Percentiles rank a stretch among this genome's conserved stretches.
Conservation (phyloP, 805 yeast species). For the Candida qinlingensis region DNA sequence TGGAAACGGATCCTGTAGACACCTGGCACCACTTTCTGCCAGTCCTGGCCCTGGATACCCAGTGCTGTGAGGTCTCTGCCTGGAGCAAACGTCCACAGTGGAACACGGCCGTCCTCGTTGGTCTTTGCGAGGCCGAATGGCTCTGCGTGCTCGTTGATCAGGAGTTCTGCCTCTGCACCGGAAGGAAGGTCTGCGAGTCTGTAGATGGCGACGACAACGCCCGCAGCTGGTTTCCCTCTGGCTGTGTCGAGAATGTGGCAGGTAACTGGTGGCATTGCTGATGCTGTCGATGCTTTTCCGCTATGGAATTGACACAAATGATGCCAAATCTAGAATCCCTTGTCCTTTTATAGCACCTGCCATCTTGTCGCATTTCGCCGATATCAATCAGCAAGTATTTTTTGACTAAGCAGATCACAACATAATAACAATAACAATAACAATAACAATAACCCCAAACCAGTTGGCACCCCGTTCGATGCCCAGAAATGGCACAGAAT, state of each 20-base stretch:
- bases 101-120: constrained; percentile 75
- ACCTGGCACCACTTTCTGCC: constrained; percentile 53
- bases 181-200: constrained; percentile 20
- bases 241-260: constrained; percentile 89
- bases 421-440: no score
- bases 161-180: constrained; percentile 20
- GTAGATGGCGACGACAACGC: constrained; percentile 65
- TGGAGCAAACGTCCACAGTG: constrained; percentile 56
- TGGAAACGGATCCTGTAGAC: constrained; percentile 72
- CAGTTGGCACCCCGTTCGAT: no score
- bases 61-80: constrained; percentile 17
- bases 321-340: background rate
- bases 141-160: constrained; percentile 26
- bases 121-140: constrained; percentile 70
- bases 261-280: constrained; percentile 56
- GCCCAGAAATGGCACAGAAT: no score
- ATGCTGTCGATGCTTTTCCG: background rate
- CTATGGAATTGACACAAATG: background rate
- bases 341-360: background rate
- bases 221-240: constrained; percentile 72
- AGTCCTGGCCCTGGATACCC: constrained; percentile 32
- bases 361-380: constrained; percentile 1
- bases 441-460: no score
- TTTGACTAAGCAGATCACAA: background rate
- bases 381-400: background rate